A percentile compares a stretch with the other conserved stretches of the same genome.
phyloP scores from a whole-genome alignment of 1,139 yeast species.

The Protomyces inouyei region DNA sequence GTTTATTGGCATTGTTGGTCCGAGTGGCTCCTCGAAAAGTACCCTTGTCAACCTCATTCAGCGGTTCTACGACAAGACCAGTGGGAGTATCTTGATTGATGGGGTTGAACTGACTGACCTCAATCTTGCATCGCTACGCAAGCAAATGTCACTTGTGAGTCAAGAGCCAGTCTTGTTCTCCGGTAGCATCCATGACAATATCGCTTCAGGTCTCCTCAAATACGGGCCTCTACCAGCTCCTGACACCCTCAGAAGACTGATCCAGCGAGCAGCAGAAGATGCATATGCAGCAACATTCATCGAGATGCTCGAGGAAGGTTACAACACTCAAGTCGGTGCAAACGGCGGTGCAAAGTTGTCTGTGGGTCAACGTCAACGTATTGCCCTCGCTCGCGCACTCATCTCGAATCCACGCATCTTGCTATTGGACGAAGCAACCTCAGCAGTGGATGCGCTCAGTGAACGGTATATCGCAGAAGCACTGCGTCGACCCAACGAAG shows the following conservation, averaged over 20 bases:
- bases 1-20: conserved; percentile 62
- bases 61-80: conserved; percentile 47
- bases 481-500: conserved; percentile 51
- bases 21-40: conserved; percentile 77
- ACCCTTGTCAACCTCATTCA: conserved; percentile 54
- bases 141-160: conserved; percentile 56
- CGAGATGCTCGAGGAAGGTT: conserved; percentile 57
- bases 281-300: conserved; percentile 46
- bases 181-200: conserved; percentile 61
- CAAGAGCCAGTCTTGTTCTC: conserved; percentile 66
- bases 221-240: conserved; percentile 37
- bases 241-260: conserved; percentile 40
- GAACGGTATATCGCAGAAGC: conserved; percentile 68
- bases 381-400: conserved; percentile 70
- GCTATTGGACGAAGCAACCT: conserved; percentile 73
- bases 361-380: conserved; percentile 76
- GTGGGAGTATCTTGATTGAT: conserved; percentile 41
- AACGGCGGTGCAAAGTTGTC: conserved; percentile 56
- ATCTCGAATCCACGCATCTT: conserved; percentile 58
- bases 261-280: conserved; percentile 48
- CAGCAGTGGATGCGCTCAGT: conserved; percentile 69
- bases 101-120: conserved; percentile 47
- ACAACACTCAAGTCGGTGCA: conserved; percentile 63
- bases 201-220: conserved; percentile 54
- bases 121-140: conserved; percentile 50